Percentiles rank a stretch among this genome's conserved stretches.
These are phyloP conservation scores for Tulasnella sp. DNA, from an alignment of 768 basidiomycete species.

Conservation along the genomic window DNA sequence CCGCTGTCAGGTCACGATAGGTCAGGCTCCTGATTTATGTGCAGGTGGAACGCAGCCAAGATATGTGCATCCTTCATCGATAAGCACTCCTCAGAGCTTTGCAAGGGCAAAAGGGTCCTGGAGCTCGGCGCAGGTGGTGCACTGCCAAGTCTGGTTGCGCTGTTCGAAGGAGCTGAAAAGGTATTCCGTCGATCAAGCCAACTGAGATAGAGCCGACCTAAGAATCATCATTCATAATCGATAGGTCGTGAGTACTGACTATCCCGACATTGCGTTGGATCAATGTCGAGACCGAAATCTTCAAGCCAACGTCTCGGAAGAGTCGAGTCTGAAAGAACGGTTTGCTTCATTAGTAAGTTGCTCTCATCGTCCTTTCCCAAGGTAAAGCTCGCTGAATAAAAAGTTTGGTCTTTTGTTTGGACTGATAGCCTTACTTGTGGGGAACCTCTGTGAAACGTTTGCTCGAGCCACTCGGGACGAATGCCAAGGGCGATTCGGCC, in stretches of 20 bases:
- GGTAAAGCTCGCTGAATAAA: neutral
- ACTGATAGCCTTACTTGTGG: conserved; percentile 51
- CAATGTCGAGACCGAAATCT: conserved; percentile 68
- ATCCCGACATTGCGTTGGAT: conserved; percentile 68
- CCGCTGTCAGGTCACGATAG: neutral
- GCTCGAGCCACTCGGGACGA: conserved; percentile 21
- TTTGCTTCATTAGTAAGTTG: neutral
- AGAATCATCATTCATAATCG: neutral
- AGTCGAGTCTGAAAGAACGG: neutral
- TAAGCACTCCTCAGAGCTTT: conserved; percentile 33
- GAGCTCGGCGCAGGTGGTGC: conserved; percentile 94
- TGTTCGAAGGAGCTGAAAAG: conserved; percentile 54
- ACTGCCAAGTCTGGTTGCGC: conserved; percentile 68
- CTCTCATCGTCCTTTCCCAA: neutral
- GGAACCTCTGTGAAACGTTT: conserved; percentile 45
- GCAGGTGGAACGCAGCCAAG: conserved; percentile 66
- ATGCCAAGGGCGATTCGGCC: neutral
- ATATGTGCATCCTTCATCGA: conserved; percentile 63
- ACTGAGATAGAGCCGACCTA: neutral
- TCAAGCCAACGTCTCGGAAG: conserved; percentile 36
- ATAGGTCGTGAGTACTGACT: conserved; percentile 82
- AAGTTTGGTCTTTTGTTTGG: neutral
- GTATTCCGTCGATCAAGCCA: conserved; percentile 27
- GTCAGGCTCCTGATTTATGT: neutral
- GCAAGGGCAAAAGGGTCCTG: conserved; percentile 41